Evolutionary conservation across 352 stramenopile genomes (phyloP).

Genomic region (Phytophthora agathidicida): DNA sequence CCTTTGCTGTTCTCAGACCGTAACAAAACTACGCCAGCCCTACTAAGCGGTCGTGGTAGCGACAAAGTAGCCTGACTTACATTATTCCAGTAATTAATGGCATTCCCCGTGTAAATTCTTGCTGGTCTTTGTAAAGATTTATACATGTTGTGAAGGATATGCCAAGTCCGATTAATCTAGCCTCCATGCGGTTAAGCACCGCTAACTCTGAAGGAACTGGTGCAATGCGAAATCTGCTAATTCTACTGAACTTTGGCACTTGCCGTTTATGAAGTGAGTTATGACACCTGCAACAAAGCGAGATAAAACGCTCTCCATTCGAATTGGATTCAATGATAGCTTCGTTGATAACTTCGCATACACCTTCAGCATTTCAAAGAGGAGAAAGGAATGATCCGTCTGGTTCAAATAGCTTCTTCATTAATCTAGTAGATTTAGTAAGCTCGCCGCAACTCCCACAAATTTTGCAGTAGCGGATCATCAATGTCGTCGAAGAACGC

Average conservation of each 20-base stretch:
- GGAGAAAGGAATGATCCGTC: background rate
- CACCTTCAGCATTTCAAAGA: background rate
- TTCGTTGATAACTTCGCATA: background rate
- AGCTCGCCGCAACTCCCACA: constrained; percentile 12
- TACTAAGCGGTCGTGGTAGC: background rate
- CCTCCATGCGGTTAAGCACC: constrained; percentile 12
- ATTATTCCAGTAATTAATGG: constrained; percentile 21
- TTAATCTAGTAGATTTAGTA: background rate
- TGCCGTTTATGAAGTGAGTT: background rate
- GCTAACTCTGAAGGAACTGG: background rate
- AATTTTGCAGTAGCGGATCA: background rate
- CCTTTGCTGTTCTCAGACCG: background rate
- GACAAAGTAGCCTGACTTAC: background rate
- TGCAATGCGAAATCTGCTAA: constrained; percentile 10
- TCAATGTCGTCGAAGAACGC: constrained; percentile 3
- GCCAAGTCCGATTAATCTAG: constrained; percentile 4
- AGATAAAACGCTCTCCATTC: background rate
- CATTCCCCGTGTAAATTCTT: constrained; percentile 8
- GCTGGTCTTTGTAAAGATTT: background rate
- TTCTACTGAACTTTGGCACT: constrained; percentile 10
- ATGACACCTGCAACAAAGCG: constrained; percentile 2
- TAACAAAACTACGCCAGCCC: background rate
- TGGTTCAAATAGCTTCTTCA: background rate
- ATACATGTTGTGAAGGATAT: constrained; percentile 7
- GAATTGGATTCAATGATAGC: background rate